phyloP scores from a whole-genome alignment of 2,329 filamentous ascomycete genomes.

The Coleophoma crateriformis region DNA sequence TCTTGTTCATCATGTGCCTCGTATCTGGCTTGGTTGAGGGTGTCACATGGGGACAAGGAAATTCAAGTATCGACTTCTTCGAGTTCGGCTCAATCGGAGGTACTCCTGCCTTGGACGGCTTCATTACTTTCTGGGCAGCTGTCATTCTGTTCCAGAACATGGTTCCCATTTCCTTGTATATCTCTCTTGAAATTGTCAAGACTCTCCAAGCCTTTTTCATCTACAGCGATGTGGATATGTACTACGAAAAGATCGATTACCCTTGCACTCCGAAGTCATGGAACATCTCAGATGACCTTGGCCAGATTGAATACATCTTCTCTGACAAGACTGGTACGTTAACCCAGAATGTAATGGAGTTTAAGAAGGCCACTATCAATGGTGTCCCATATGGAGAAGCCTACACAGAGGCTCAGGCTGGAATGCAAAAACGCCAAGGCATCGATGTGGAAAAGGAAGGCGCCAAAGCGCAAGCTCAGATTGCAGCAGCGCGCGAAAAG shows the following conservation, averaged over 20 bases:
- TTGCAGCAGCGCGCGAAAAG: slow-evolving; percentile 67
- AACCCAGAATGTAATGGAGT: slow-evolving; percentile 96
- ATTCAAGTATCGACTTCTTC: slow-evolving; percentile 75
- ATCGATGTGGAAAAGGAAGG: slow-evolving; percentile 80
- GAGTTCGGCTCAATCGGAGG: slow-evolving; percentile 80
- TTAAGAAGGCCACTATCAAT: slow-evolving; percentile 97
- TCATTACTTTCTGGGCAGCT: slow-evolving; percentile 95
- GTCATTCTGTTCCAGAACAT: slow-evolving; percentile 97
- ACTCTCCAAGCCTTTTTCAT: slow-evolving; percentile 95
- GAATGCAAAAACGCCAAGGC: slow-evolving; percentile 89
- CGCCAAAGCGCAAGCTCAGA: slow-evolving; percentile 67
- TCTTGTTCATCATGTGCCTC: slow-evolving; percentile 86
- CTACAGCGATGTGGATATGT: slow-evolving; percentile 94
- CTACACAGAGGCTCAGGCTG: slow-evolving; percentile 93
- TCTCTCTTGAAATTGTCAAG: slow-evolving; percentile 91
- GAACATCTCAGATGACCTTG: slow-evolving; percentile 98
- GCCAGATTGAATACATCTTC: slow-evolving; percentile 98
- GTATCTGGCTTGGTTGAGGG: slow-evolving; percentile 82
- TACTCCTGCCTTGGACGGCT: slow-evolving; percentile 71
- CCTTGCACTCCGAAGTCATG: slow-evolving; percentile 96
- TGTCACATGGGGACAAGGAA: slow-evolving; percentile 67
- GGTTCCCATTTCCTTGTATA: slow-evolving; percentile 96
- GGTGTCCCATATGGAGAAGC: slow-evolving; percentile 96
- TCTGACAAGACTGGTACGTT: slow-evolving; percentile 90
- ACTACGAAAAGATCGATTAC: slow-evolving; percentile 90